Conservation (phyloP, 2,329 filamentous ascomycete genomes). For the Zalaria obscura region DNA sequence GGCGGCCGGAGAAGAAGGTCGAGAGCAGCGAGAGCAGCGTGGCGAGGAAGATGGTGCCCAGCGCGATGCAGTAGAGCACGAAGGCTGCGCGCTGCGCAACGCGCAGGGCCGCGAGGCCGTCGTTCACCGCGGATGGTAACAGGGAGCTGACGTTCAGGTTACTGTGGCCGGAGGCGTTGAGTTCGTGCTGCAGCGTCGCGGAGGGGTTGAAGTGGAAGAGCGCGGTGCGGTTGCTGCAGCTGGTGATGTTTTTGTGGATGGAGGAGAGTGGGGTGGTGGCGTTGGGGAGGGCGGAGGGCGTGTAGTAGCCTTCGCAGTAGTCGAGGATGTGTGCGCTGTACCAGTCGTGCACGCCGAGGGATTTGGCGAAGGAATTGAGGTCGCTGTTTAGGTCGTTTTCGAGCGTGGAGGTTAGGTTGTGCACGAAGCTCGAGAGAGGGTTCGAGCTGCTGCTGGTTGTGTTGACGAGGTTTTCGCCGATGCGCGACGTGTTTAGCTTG, state of each 20-base stretch:
- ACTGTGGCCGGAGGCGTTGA: conserved; percentile 26
- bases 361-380: conserved; percentile 27
- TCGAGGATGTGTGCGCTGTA: conserved; percentile 47
- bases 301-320: conserved; percentile 40
- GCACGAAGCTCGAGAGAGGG: conserved; percentile 16
- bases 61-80: conserved; percentile 44
- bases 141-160: conserved; percentile 37
- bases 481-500: conserved; percentile 42
- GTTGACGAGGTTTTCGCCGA: conserved; percentile 27
- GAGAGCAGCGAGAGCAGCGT: conserved; percentile 32
- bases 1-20: conserved; percentile 28
- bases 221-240: conserved; percentile 38
- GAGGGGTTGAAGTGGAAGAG: conserved; percentile 45
- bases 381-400: conserved; percentile 26
- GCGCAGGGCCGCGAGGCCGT: conserved; percentile 37
- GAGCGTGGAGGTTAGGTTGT: conserved; percentile 18
- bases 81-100: conserved; percentile 38
- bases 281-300: conserved; percentile 26
- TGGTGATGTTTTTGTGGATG: conserved; percentile 37
- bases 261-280: conserved; percentile 22
- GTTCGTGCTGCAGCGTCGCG: conserved; percentile 32
- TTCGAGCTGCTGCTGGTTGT: conserved; percentile 12
- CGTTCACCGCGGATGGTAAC: conserved; percentile 37
- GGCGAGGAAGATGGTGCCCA: conserved; percentile 36
- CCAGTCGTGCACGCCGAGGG: conserved; percentile 43